These are phyloP conservation scores for Nidularia pulvinata DNA, from an alignment of 768 basidiomycete species.

Conservation along the genomic window DNA sequence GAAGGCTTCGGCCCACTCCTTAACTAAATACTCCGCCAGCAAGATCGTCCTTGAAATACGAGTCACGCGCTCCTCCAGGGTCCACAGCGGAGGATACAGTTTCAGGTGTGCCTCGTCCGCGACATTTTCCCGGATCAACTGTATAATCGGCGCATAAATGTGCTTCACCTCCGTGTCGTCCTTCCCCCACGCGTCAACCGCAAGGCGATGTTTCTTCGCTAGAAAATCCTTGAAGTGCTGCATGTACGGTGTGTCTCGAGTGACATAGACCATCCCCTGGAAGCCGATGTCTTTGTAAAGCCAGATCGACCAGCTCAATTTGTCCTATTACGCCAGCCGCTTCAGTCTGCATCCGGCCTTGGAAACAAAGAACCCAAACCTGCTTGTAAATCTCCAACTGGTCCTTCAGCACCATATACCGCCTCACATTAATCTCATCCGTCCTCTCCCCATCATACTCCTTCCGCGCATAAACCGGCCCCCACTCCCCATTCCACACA, in stretches of 20 bases:
- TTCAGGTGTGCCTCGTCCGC: constrained; percentile 40
- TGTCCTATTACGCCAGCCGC: constrained; percentile 34
- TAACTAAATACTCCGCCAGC: constrained; percentile 68
- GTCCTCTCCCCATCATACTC: constrained; percentile 61
- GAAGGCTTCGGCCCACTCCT: constrained; percentile 75
- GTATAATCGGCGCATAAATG: constrained; percentile 64
- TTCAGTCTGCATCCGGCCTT: background rate
- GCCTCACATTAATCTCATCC: constrained; percentile 64
- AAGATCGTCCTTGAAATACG: constrained; percentile 70
- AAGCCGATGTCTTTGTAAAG: constrained; percentile 84
- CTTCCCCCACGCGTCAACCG: constrained; percentile 78
- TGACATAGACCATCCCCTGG: constrained; percentile 82
- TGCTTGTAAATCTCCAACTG: constrained; percentile 74
- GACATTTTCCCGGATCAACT: constrained; percentile 58
- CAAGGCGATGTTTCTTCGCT: constrained; percentile 72
- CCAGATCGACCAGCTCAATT: constrained; percentile 84
- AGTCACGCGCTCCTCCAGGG: constrained; percentile 53
- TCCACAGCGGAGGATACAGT: constrained; percentile 69
- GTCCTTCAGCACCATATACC: constrained; percentile 68
- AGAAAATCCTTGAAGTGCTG: constrained; percentile 66
- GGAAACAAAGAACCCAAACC: constrained; percentile 24
- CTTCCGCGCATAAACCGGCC: constrained; percentile 73
- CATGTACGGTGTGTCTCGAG: constrained; percentile 69
- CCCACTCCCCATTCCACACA: constrained; percentile 87
- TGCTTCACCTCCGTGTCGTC: constrained; percentile 57